Percentiles rank a stretch among this genome's conserved stretches.
Conservation (phyloP, 192 early-diverging fungal species). For the Mortierella alpina region DNA sequence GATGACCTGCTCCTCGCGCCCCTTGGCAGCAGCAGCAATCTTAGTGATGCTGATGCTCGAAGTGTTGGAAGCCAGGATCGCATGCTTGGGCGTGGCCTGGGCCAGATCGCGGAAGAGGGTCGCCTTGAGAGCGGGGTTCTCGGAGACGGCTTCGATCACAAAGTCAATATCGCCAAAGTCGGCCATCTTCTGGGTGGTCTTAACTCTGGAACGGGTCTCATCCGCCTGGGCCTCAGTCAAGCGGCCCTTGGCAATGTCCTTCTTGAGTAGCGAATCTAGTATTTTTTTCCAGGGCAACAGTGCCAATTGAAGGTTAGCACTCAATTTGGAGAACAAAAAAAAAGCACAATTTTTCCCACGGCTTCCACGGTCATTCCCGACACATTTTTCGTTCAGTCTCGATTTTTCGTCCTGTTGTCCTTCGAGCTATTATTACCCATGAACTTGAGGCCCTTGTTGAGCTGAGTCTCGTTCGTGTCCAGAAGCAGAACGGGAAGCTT, state of each 20-base stretch:
- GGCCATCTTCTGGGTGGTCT: conserved; percentile 66
- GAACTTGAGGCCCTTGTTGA: conserved; percentile 84
- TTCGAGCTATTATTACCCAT: conserved; percentile 65
- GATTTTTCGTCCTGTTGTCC: neutral
- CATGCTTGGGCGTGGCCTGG: conserved; percentile 67
- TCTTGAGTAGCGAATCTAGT: conserved; percentile 83
- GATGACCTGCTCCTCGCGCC: conserved; percentile 85
- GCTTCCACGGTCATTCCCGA: conserved; percentile 1
- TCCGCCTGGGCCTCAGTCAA: conserved; percentile 82
- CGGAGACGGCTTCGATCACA: conserved; percentile 93
- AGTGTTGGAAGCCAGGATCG: conserved; percentile 97
- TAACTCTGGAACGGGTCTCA: conserved; percentile 71
- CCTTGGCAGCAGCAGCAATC: conserved; percentile 91
- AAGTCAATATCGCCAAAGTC: conserved; percentile 80
- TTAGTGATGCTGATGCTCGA: conserved; percentile 97
- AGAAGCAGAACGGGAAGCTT: conserved; percentile 82
- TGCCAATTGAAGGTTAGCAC: conserved; percentile 1
- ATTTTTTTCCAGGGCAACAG: conserved; percentile 1
- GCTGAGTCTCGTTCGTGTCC: conserved; percentile 82
- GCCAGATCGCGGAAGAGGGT: conserved; percentile 84
- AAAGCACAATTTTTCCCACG: conserved; percentile 5
- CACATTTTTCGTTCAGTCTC: neutral
- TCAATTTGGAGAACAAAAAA: conserved; percentile 6
- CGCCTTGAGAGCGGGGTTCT: conserved; percentile 87
- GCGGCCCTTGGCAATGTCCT: conserved; percentile 90